Conservation (phyloP, 345 rosid genomes). For the Turnera subulata region DNA sequence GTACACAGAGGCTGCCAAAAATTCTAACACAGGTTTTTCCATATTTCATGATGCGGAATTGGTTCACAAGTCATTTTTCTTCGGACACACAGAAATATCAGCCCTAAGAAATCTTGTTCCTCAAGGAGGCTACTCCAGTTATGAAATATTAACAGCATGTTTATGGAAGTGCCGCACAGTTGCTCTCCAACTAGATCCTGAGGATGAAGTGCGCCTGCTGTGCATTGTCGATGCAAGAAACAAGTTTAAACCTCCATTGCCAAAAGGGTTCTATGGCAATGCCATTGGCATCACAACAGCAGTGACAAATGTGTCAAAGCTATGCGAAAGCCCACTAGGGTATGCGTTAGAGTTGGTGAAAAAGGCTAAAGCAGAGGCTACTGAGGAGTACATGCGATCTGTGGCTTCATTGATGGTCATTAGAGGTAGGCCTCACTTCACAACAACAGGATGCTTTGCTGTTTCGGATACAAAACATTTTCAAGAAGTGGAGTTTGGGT, state of each 20-base stretch:
- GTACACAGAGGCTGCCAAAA: neutral
- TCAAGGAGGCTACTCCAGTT: conserved; percentile 3
- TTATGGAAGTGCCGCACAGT: conserved; percentile 28
- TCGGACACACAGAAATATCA: neutral
- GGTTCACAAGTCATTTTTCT: conserved; percentile 1
- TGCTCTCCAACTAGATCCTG: conserved; percentile 13
- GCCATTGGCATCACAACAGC: too few species aligned
- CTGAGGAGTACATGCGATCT: too few species aligned
- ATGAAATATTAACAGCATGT: conserved; percentile 18
- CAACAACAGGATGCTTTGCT: too few species aligned
- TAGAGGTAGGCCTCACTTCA: too few species aligned
- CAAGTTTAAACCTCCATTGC: conserved; percentile 1
- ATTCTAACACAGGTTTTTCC: neutral
- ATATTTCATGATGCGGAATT: neutral
- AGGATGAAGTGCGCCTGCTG: conserved; percentile 10
- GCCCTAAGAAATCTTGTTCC: conserved; percentile 9
- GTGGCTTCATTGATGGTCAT: too few species aligned
- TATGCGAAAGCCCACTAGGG: too few species aligned
- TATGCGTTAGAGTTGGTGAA: too few species aligned
- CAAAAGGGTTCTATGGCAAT: conserved; percentile 25
- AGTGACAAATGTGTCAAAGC: too few species aligned
- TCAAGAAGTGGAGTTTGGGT: too few species aligned
- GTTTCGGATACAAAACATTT: too few species aligned
- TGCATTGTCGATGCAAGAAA: neutral
- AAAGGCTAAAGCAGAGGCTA: too few species aligned